A percentile compares a stretch with the other conserved stretches of the same genome.
These are phyloP conservation scores for Steccherinum ochraceum DNA, from an alignment of 768 basidiomycete genomes.

Conservation along the genomic window DNA sequence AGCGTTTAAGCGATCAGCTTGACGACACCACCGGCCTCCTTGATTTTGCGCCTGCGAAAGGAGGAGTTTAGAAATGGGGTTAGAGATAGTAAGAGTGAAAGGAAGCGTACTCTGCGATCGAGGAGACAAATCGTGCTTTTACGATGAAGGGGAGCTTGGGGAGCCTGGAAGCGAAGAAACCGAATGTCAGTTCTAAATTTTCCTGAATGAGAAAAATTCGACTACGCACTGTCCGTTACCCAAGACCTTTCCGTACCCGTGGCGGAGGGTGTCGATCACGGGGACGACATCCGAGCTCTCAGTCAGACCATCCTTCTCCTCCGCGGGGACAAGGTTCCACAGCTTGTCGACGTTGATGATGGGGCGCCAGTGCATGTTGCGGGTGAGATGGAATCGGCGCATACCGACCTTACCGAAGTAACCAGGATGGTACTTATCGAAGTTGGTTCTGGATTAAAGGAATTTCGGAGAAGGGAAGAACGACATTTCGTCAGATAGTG, in stretches of 20 bases:
- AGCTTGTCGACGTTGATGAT: conserved; percentile 99
- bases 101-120: conserved; percentile 64
- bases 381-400: conserved; percentile 95
- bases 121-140: conserved; percentile 94
- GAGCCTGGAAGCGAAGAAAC: conserved; percentile 46
- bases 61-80: conserved; percentile 28
- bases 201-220: neutral
- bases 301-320: conserved; percentile 73
- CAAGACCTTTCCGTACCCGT: conserved; percentile 90
- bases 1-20: conserved; percentile 75
- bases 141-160: conserved; percentile 94
- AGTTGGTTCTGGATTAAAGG: conserved; percentile 69
- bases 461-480: neutral
- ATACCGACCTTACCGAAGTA: conserved; percentile 99
- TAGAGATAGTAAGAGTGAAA: conserved; percentile 10
- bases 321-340: conserved; percentile 83
- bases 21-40: conserved; percentile 92
- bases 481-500: neutral
- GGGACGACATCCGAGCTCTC: conserved; percentile 81
- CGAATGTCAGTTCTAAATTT: neutral
- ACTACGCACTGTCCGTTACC: conserved; percentile 82
- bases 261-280: conserved; percentile 81
- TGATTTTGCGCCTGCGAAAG: conserved; percentile 84
- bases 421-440: conserved; percentile 99
- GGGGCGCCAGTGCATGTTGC: conserved; percentile 87